A percentile compares a stretch with the other conserved stretches of the same genome.
Conservation (phyloP, 1,139 yeast species). For the Geotrichum histeridarum region DNA sequence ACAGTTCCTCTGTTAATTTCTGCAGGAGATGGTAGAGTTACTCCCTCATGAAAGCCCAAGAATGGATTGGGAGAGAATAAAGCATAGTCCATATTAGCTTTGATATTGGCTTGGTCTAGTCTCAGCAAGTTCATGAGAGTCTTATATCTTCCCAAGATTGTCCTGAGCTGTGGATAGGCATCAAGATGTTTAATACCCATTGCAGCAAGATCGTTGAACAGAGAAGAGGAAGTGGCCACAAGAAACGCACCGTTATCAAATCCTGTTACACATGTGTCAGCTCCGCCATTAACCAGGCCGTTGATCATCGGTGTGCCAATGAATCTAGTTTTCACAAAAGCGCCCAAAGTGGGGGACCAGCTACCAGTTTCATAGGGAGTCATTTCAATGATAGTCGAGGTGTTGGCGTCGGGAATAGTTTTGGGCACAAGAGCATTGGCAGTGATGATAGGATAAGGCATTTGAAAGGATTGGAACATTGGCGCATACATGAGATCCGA, state of each 20-base stretch:
- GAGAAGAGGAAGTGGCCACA: constrained; percentile 69
- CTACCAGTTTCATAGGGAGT: constrained; percentile 83
- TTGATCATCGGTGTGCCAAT: constrained; percentile 61
- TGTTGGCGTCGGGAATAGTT: constrained; percentile 48
- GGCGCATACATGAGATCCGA: constrained; percentile 52
- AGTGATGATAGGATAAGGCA: constrained; percentile 82
- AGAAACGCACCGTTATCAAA: constrained; percentile 72
- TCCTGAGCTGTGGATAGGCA: constrained; percentile 14
- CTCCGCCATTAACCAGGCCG: constrained; percentile 39
- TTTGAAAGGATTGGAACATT: constrained; percentile 50
- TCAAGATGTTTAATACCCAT: constrained; percentile 19
- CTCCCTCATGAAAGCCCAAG: constrained; percentile 14
- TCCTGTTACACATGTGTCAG: constrained; percentile 52
- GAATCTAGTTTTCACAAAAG: constrained; percentile 64
- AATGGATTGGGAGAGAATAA: constrained; percentile 24
- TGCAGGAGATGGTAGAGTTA: constrained; percentile 11
- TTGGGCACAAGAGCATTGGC: constrained; percentile 74
- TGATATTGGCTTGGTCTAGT: constrained; percentile 11
- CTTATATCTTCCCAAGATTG: constrained; percentile 15
- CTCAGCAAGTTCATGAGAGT: constrained; percentile 8
- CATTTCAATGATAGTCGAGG: constrained; percentile 73
- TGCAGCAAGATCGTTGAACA: constrained; percentile 56
- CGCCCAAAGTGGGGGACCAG: constrained; percentile 73
- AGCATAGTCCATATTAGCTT: constrained; percentile 24
- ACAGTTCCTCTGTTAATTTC: constrained; percentile 7